A percentile compares a stretch with the other conserved stretches of the same genome.
phyloP scores from a whole-genome alignment of 306 rosid genomes.

The Castanea sativa region DNA sequence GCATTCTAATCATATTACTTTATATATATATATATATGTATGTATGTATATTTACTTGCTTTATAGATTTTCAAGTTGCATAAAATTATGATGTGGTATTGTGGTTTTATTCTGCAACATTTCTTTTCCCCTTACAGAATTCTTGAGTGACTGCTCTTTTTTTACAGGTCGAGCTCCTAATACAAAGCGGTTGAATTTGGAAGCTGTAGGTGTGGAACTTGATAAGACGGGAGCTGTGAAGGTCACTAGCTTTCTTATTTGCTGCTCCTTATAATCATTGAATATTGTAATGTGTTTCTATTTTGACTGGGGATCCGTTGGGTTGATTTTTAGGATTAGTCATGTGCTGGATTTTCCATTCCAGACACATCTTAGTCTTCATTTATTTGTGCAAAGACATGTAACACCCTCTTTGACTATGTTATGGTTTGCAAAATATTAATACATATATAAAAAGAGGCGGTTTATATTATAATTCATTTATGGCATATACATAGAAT shows the following conservation, averaged over 20 bases:
- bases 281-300: constrained; percentile 3
- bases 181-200: constrained; percentile 87
- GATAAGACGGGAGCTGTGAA: constrained; percentile 70
- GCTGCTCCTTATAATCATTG: constrained; percentile 19
- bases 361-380: background rate
- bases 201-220: constrained; percentile 74
- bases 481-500: background rate
- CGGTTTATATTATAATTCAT: background rate
- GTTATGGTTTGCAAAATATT: background rate
- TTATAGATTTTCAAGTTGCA: background rate
- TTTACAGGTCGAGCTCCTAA: constrained; percentile 81
- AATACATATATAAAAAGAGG: background rate
- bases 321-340: constrained; percentile 3
- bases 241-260: constrained; percentile 40
- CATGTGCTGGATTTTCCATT: background rate
- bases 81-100: background rate
- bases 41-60: background rate
- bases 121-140: background rate
- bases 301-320: background rate
- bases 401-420: background rate
- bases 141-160: background rate
- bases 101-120: no score
- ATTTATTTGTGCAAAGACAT: background rate
- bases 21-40: background rate
- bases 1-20: background rate